Conservation (phyloP, 164 flowering plant genomes). For the Stephania japonica region DNA sequence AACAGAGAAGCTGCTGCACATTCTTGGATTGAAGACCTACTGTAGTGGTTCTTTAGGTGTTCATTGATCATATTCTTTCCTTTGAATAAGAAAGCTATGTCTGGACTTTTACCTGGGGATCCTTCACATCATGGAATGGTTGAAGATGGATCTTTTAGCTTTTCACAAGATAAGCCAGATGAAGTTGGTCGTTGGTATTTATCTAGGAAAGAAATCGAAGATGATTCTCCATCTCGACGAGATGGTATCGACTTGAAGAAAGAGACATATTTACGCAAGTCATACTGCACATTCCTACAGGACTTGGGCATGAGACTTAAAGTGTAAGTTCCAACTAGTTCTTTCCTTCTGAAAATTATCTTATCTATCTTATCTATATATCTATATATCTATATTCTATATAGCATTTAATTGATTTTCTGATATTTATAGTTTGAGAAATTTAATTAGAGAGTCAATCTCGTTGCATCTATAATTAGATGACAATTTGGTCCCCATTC, state of each 20-base stretch:
- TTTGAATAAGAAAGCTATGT: slow-evolving; percentile 28
- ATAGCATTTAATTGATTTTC: neutral
- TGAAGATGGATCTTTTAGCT: slow-evolving; percentile 31
- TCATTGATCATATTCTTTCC: neutral
- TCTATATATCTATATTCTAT: neutral
- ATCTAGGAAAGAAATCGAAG: slow-evolving; percentile 67
- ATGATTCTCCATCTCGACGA: slow-evolving; percentile 59
- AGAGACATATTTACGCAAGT: slow-evolving; percentile 65
- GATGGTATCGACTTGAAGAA: slow-evolving; percentile 78
- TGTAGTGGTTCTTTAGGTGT: neutral
- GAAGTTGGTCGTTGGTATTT: slow-evolving; percentile 61
- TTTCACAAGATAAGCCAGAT: slow-evolving; percentile 43
- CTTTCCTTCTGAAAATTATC: neutral
- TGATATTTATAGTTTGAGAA: neutral
- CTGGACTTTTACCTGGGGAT: slow-evolving; percentile 46
- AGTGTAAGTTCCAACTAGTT: slow-evolving; percentile 51
- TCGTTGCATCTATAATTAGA: neutral
- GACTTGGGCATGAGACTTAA: slow-evolving; percentile 78
- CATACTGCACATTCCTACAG: slow-evolving; percentile 75
- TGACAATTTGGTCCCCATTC: too few relatives aligned
- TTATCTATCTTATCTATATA: neutral
- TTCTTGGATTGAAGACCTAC: slow-evolving; percentile 1
- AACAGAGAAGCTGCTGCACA: neutral
- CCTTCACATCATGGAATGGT: slow-evolving; percentile 36
- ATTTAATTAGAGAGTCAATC: neutral